phyloP scores from a whole-genome alignment of 1,139 yeast genomes.

The Suhomyces atakaporum region DNA sequence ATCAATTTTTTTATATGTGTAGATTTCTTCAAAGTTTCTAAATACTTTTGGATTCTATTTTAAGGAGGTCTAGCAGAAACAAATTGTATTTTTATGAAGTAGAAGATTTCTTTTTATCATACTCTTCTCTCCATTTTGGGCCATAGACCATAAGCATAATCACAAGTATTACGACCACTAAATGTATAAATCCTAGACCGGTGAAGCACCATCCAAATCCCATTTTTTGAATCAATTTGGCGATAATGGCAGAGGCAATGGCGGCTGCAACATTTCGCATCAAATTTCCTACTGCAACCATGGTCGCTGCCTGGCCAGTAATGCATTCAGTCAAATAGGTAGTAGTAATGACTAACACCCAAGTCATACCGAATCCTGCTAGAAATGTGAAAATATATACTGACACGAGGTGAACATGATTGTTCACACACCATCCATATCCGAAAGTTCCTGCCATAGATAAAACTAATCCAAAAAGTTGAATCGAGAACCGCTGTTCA shows the following conservation, averaged over 20 bases:
- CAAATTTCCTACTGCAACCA: conserved; percentile 58
- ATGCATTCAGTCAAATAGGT: conserved; percentile 58
- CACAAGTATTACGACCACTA: conserved; percentile 33
- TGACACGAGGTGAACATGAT: conserved; percentile 42
- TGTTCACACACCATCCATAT: conserved; percentile 57
- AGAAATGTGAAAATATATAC: conserved; percentile 48
- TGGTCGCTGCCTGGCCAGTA: conserved; percentile 53
- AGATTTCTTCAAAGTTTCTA: no score
- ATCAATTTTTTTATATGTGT: no score
- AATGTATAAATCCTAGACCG: conserved; percentile 48
- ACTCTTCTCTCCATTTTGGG: conserved; percentile 28
- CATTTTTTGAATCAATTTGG: conserved; percentile 41
- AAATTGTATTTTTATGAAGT: conserved; percentile 2
- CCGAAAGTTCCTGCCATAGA: conserved; percentile 51
- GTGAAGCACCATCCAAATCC: conserved; percentile 65
- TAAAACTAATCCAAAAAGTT: conserved; percentile 46
- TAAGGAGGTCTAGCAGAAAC: no score
- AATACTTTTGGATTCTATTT: no score
- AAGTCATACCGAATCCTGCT: conserved; percentile 58
- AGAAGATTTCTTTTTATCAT: conserved; percentile 2
- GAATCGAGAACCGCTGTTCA: conserved; percentile 50
- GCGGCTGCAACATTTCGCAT: conserved; percentile 61
- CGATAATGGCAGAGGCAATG: conserved; percentile 51
- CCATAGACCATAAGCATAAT: conserved; percentile 29
- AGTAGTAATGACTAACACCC: conserved; percentile 60